phyloP scores from a whole-genome alignment of 2,329 filamentous ascomycete species.

The Chalara sp. region DNA sequence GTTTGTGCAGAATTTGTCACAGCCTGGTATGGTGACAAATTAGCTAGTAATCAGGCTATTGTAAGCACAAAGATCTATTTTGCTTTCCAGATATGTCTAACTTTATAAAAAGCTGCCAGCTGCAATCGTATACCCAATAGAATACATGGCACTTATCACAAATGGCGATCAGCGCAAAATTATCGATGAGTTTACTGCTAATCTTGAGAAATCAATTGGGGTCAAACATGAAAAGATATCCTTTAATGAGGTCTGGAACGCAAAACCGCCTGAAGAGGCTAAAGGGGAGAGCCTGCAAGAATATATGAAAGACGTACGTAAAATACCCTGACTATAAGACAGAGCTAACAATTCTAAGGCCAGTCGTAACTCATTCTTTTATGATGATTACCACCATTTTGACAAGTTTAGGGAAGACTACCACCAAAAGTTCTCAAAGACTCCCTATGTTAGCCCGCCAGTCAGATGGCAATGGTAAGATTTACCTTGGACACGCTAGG shows the following conservation, averaged over 20 bases:
- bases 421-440: neutral
- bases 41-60: neutral
- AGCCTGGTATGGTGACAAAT: conserved; percentile 3
- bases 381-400: conserved; percentile 4
- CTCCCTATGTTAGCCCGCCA: conserved; percentile 5
- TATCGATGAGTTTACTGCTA: neutral
- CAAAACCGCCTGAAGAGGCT: neutral
- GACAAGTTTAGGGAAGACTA: neutral
- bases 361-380: conserved; percentile 5
- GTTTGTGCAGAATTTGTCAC: conserved; percentile 1
- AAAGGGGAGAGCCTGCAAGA: neutral
- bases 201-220: neutral
- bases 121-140: neutral
- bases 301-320: neutral
- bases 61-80: neutral
- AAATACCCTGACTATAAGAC: neutral
- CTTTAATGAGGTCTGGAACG: neutral
- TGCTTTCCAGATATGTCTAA: neutral
- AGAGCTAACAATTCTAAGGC: neutral
- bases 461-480: conserved; percentile 8
- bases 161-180: conserved; percentile 2
- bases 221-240: neutral
- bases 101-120: neutral
- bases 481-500: neutral
- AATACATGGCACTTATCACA: neutral